Evolutionary conservation across 139 green algal species (phyloP).

Genomic region (Chlorella ohadii): DNA sequence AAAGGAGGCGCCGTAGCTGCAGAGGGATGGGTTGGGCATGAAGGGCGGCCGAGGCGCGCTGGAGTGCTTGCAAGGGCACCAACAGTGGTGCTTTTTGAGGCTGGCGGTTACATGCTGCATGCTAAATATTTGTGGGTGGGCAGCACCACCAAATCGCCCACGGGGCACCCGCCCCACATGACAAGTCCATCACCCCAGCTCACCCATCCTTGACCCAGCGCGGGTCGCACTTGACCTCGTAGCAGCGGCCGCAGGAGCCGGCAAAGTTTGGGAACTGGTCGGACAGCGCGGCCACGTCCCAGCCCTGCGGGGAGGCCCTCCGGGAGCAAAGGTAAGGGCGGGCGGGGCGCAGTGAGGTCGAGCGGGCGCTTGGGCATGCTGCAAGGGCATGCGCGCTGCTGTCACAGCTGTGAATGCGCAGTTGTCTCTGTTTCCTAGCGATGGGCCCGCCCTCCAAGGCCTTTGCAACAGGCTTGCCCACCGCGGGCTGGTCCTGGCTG

Average conservation of each 20-base stretch:
- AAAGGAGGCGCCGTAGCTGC: slow-evolving; percentile 31
- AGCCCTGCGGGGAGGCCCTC: slow-evolving; percentile 15
- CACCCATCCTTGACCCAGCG: slow-evolving; percentile 22
- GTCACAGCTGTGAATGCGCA: too few species aligned
- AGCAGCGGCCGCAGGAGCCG: slow-evolving; percentile 28
- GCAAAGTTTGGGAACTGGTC: not conserved
- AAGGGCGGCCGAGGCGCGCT: not conserved
- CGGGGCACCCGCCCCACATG: too few species aligned
- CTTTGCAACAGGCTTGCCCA: not conserved
- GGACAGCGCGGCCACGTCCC: slow-evolving; percentile 17
- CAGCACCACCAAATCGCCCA: too few species aligned
- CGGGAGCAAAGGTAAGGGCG: not conserved
- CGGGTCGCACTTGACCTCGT: slow-evolving; percentile 31
- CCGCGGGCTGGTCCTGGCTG: slow-evolving; percentile 12
- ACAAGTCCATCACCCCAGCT: not conserved
- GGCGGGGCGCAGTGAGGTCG: not conserved
- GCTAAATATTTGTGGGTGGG: too few species aligned
- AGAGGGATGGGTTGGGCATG: not conserved
- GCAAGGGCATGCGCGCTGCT: too few species aligned
- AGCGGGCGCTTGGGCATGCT: not conserved
- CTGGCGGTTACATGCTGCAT: too few species aligned
- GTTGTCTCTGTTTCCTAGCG: too few species aligned
- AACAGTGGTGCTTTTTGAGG: too few species aligned
- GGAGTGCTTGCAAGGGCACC: too few species aligned
- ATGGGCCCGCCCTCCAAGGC: not conserved